Conservation (phyloP, 768 basidiomycete genomes). For the Glaciozyma martinii region DNA sequence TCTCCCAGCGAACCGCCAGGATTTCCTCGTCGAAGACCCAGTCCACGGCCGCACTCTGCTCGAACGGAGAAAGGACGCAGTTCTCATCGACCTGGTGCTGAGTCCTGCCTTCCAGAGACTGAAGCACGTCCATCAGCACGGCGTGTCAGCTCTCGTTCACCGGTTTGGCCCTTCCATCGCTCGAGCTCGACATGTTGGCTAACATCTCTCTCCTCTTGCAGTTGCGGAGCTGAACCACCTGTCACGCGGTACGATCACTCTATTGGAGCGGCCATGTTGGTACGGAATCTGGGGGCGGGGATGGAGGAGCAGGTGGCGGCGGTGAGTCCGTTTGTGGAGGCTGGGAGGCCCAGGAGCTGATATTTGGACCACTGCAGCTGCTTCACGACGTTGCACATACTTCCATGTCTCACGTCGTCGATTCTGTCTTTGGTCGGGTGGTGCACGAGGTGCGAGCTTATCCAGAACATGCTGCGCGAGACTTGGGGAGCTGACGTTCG, state of each 20-base stretch:
- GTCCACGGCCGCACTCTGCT: too few species aligned
- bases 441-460: slow-evolving; percentile 14
- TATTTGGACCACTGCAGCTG: neutral
- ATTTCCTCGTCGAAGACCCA: too few species aligned
- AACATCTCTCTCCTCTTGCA: too few species aligned
- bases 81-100: neutral
- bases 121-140: slow-evolving; percentile 15
- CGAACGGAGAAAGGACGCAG: neutral
- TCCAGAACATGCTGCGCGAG: too few species aligned
- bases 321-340: neutral
- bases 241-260: slow-evolving; percentile 25
- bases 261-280: slow-evolving; percentile 24
- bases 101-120: slow-evolving; percentile 9
- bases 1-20: too few species aligned
- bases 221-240: neutral
- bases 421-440: slow-evolving; percentile 23
- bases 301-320: slow-evolving; percentile 29
- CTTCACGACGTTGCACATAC: slow-evolving; percentile 16
- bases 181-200: too few species aligned
- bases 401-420: slow-evolving; percentile 20
- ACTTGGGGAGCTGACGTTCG: too few species aligned
- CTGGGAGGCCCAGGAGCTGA: neutral
- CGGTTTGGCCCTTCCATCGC: neutral
- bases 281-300: slow-evolving; percentile 9
- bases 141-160: slow-evolving; percentile 13